Conservation (phyloP, 1,284 basidiomycete species). For the Apiotrichum sp. region DNA sequence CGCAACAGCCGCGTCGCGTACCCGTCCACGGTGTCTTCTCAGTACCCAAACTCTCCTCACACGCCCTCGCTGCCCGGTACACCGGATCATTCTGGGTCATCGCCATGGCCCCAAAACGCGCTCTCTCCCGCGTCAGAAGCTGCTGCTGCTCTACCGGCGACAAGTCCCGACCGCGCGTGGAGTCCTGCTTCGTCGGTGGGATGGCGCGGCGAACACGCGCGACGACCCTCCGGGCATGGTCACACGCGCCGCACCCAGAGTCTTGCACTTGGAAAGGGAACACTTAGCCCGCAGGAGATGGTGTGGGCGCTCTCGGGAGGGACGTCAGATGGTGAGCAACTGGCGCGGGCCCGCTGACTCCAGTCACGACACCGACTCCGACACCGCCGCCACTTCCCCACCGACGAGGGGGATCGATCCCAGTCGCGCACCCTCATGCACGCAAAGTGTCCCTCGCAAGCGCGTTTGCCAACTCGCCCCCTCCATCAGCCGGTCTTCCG, state of each 20-base stretch:
- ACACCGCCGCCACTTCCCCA: slow-evolving; percentile 27
- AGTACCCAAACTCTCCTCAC: not conserved
- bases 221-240: slow-evolving; percentile 11
- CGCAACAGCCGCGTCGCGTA: slow-evolving; percentile 59
- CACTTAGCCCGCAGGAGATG: slow-evolving; percentile 41
- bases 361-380: slow-evolving; percentile 4
- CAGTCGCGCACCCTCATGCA: slow-evolving; percentile 40
- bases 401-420: slow-evolving; percentile 25
- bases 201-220: slow-evolving; percentile 3
- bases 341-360: no score
- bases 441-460: slow-evolving; percentile 36
- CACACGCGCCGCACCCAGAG: slow-evolving; percentile 31
- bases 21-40: not conserved
- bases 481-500: not conserved
- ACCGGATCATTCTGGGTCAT: not conserved
- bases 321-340: not conserved
- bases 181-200: not conserved
- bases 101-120: not conserved
- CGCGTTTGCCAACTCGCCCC: slow-evolving; percentile 1
- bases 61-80: not conserved
- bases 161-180: slow-evolving; percentile 2
- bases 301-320: slow-evolving; percentile 36
- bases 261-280: slow-evolving; percentile 34
- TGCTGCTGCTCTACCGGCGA: not conserved
- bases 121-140: not conserved